Evolutionary conservation across 2,329 filamentous ascomycete species (phyloP).

Genomic region (Cladobotryum mycophilum): DNA sequence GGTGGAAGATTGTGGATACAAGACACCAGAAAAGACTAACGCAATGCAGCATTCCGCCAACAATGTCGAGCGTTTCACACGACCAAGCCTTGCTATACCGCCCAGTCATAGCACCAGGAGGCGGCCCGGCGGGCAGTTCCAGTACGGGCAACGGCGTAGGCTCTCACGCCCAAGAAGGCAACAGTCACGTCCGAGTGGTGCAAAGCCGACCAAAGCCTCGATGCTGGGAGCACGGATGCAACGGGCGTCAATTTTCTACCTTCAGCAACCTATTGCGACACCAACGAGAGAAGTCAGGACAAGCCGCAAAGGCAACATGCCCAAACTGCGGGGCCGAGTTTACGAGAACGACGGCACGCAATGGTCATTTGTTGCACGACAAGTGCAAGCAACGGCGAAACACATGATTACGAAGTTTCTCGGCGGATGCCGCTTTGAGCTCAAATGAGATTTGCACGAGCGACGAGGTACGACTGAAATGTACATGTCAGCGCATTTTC

Average conservation of each 20-base stretch:
- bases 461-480: too few relatives aligned
- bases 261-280: slow-evolving; percentile 92
- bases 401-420: slow-evolving; percentile 14
- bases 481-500: too few relatives aligned
- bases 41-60: slow-evolving; percentile 29
- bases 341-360: slow-evolving; percentile 79
- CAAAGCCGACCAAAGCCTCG: slow-evolving; percentile 84
- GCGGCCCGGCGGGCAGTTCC: slow-evolving; percentile 15
- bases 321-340: slow-evolving; percentile 91
- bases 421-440: neutral
- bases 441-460: neutral
- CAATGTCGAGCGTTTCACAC: slow-evolving; percentile 29
- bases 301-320: slow-evolving; percentile 81
- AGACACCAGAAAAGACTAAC: neutral
- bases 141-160: neutral
- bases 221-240: slow-evolving; percentile 96
- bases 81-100: slow-evolving; percentile 40
- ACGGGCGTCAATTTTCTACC: slow-evolving; percentile 89
- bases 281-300: slow-evolving; percentile 89
- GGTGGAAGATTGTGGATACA: neutral
- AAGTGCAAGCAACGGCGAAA: slow-evolving; percentile 71
- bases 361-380: slow-evolving; percentile 78
- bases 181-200: slow-evolving; percentile 58
- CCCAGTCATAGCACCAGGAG: slow-evolving; percentile 31
- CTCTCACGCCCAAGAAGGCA: slow-evolving; percentile 30